A percentile compares a stretch with the other conserved stretches of the same genome.
Conservation (phyloP, 768 basidiomycete species). For the Rhizopogon salebrosus region DNA sequence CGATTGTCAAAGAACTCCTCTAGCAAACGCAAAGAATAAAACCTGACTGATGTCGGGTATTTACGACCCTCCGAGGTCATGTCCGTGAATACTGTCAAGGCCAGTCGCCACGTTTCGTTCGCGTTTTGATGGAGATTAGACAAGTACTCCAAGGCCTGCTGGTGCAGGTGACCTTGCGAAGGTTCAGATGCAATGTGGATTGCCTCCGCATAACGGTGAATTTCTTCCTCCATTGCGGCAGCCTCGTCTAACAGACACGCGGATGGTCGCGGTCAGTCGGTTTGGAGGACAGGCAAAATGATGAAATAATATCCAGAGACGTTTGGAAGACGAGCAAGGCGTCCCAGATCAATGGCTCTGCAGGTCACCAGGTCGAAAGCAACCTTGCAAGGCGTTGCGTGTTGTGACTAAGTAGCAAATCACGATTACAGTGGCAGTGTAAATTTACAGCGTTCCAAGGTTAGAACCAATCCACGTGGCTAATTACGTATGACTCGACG, state of each 20-base stretch:
- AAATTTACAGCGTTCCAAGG: background rate
- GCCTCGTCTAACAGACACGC: conserved; percentile 12
- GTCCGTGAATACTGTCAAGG: conserved; percentile 69
- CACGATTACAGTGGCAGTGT: conserved; percentile 1
- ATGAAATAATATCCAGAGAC: background rate
- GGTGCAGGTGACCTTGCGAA: conserved; percentile 63
- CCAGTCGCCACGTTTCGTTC: conserved; percentile 74
- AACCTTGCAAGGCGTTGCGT: background rate
- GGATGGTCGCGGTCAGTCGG: conserved; percentile 9
- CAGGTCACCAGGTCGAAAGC: background rate
- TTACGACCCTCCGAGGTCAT: conserved; percentile 59
- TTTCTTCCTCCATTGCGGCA: conserved; percentile 62
- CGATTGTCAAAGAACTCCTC: conserved; percentile 81
- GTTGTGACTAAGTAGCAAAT: background rate
- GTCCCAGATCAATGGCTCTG: background rate
- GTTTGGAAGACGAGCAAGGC: background rate
- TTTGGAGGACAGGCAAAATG: background rate
- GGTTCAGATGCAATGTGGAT: conserved; percentile 87
- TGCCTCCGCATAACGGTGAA: conserved; percentile 76
- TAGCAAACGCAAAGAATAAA: conserved; percentile 74
- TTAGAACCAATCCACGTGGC: background rate
- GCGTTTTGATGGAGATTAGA: conserved; percentile 73
- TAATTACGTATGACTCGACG: background rate
- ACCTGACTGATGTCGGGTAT: conserved; percentile 67
- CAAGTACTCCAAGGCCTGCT: conserved; percentile 83